These are phyloP conservation scores for Acanthamoeba quina DNA, from an alignment of 208 protist species.

Conservation along the genomic window DNA sequence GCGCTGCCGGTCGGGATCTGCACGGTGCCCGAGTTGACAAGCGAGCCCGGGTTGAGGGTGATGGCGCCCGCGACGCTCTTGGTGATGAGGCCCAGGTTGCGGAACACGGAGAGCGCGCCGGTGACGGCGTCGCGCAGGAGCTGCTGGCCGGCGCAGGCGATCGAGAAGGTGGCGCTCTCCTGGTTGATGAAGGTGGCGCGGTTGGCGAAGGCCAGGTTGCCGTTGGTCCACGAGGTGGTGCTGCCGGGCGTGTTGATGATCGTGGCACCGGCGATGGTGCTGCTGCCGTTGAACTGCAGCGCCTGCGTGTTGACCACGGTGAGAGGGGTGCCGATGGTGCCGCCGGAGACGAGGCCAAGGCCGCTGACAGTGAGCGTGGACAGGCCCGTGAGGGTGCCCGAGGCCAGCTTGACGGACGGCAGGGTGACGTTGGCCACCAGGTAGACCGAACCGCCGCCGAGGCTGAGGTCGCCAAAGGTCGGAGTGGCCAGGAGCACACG, in stretches of 20 bases:
- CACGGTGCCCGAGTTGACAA: not conserved
- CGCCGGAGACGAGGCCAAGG: slow-evolving; percentile 5
- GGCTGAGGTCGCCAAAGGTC: slow-evolving; percentile 41
- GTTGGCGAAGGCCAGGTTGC: slow-evolving; percentile 1
- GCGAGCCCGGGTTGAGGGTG: not conserved
- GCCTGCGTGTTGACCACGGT: slow-evolving; percentile 37
- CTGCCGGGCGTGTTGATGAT: slow-evolving; percentile 41
- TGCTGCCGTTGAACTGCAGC: slow-evolving; percentile 44
- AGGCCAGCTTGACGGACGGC: not conserved
- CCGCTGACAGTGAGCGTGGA: slow-evolving; percentile 39
- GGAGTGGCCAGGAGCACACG: slow-evolving; percentile 6
- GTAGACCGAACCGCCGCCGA: slow-evolving; percentile 37
- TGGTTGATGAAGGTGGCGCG: slow-evolving; percentile 34
- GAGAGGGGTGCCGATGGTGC: slow-evolving; percentile 9
- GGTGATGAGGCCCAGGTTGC: slow-evolving; percentile 27
- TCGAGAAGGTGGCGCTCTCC: slow-evolving; percentile 13
- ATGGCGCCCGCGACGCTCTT: not conserved
- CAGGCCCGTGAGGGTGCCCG: slow-evolving; percentile 32
- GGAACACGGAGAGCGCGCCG: not conserved
- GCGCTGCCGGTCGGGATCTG: not conserved
- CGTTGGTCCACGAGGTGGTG: slow-evolving; percentile 6
- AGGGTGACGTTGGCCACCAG: slow-evolving; percentile 14
- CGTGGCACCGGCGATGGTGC: slow-evolving; percentile 26
- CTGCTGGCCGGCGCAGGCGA: slow-evolving; percentile 21
- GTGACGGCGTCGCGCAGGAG: not conserved